phyloP scores from a whole-genome alignment of 2,329 filamentous ascomycete genomes.

The Colletotrichum cordylinicola region DNA sequence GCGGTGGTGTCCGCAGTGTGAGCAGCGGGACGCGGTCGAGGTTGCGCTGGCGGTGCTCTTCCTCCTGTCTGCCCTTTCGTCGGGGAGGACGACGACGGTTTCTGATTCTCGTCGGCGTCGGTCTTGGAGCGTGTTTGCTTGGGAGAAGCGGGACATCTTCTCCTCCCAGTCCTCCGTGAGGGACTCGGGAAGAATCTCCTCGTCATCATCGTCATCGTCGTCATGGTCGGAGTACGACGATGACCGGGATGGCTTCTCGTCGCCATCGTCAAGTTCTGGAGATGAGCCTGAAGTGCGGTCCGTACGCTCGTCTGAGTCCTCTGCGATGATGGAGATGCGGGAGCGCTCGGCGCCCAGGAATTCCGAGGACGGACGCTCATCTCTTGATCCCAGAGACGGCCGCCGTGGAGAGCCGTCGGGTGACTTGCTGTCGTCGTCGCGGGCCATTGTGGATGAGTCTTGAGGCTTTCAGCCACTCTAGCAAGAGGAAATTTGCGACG shows the following conservation, averaged over 20 bases:
- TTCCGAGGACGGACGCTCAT: slow-evolving; percentile 5
- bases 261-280: not conserved
- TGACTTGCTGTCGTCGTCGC: not conserved
- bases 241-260: not conserved
- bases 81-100: not conserved
- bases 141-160: not conserved
- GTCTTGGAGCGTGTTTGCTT: not conserved
- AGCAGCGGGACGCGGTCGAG: not conserved
- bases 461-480: not conserved
- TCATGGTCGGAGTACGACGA: not conserved
- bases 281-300: not conserved
- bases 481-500: not conserved
- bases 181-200: not conserved
- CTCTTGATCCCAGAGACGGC: not conserved
- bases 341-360: slow-evolving; percentile 1
- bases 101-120: not conserved
- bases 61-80: not conserved
- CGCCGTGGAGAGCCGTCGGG: not conserved
- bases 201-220: not conserved
- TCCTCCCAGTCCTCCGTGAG: slow-evolving; percentile 5
- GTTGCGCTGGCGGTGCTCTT: not conserved
- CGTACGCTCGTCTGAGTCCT: not conserved
- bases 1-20: not conserved
- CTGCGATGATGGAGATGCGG: not conserved
- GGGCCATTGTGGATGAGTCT: not conserved